Evolutionary conservation across 208 protist genomes (phyloP).

Genomic region (Blechomonas ayalai): DNA sequence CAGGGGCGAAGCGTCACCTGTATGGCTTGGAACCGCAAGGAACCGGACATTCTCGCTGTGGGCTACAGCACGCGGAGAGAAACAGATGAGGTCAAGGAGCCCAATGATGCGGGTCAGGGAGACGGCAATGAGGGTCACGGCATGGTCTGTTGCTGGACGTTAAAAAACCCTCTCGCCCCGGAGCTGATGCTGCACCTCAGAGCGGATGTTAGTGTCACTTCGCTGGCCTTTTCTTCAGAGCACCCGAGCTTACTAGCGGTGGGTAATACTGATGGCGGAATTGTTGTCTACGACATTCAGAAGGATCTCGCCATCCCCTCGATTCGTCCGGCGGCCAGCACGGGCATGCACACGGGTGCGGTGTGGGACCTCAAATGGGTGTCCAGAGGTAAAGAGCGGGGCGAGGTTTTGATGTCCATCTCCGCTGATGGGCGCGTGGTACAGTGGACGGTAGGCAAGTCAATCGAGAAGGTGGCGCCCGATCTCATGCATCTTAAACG

Average conservation of each 20-base stretch:
- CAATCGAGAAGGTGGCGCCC: conserved; percentile 75
- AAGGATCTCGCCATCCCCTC: conserved; percentile 61
- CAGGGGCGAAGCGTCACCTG: conserved; percentile 74
- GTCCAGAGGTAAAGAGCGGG: conserved; percentile 72
- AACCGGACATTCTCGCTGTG: conserved; percentile 88
- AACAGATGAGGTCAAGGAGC: conserved; percentile 2
- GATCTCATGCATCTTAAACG: conserved; percentile 93
- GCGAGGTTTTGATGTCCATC: conserved; percentile 93
- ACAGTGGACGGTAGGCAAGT: conserved; percentile 95
- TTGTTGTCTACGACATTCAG: conserved; percentile 93
- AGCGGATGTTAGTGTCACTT: conserved; percentile 79
- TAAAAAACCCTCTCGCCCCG: conserved; percentile 92
- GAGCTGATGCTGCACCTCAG: conserved; percentile 80
- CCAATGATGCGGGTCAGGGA: neutral
- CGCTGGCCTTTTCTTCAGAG: conserved; percentile 89
- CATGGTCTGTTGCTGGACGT: conserved; percentile 94
- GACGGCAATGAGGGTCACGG: conserved; percentile 20
- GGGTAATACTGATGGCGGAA: conserved; percentile 87
- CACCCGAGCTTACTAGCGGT: conserved; percentile 91
- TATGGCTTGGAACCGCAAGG: conserved; percentile 90
- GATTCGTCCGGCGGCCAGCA: conserved; percentile 45
- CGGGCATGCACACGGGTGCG: conserved; percentile 91
- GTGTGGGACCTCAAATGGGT: conserved; percentile 95
- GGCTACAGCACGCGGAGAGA: conserved; percentile 48
- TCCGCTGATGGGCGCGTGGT: conserved; percentile 94